Base-by-base conservation (phyloP, 2,329 filamentous ascomycete species). In the Hypoxylon sp. region DNA sequence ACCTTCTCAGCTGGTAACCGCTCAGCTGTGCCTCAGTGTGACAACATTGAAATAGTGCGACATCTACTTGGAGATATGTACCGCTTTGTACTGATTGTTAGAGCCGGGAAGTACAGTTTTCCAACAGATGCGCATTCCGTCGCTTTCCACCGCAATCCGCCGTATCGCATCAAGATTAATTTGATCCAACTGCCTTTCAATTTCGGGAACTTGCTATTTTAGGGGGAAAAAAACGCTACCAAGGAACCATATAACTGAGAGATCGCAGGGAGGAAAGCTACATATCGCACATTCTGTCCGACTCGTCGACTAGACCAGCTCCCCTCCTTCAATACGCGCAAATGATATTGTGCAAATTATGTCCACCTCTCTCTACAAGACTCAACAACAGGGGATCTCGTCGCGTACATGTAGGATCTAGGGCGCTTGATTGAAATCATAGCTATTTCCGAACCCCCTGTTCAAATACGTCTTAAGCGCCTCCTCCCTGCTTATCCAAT, bases 371-470 rank as follows among this genome's bases (percentile, higher is more conserved):
- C 14, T 34, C 14, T 37, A 4, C 32, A 37, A 37, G 14, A 37
- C 25, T 3, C 6, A 34, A 12, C 9, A 34, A 5, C 11, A 3
- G 4, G 12, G 12, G 2, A 34, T 34, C 11, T 12, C 30, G 11
- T 3, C 2, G 12, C 11, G 4, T 12, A 8, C 30, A 48, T 27
- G 34, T 39, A 29, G 12, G 27, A 39, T 14, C 23, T 52, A 75
- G 5, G 69, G 60, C 11, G 59, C 74, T 74, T 89, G 87, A 59
- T 84, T 77, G 71, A 90, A 90, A 73, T 89, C 83, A 77, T 90
- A 90, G 19, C 83, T 85, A 72, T 90, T 90, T 0, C 87, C 87
- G 72, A 87, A 90, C 0, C 81, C 84, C 58, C 86, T 75, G 48
- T 87, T 81, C 67, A 90, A 68, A 73, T 90, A 90, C 0, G 77